Base-by-base conservation (phyloP, 1,284 basidiomycete species). In the Heterobasidion parviporum region DNA sequence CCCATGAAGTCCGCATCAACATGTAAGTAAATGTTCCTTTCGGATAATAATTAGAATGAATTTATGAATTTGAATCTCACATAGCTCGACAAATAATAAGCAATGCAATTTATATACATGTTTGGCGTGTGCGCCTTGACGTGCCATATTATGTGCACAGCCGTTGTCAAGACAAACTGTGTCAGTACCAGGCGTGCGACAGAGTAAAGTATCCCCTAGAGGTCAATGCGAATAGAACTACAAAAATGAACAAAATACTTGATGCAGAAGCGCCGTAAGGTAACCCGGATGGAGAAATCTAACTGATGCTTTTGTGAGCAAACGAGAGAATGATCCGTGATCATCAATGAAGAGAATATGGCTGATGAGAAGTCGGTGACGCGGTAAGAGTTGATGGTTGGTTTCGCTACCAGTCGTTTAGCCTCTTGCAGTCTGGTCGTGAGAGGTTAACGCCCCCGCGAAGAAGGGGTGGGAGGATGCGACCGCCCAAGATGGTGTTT, bases 401-500 rank as follows among this genome's bases (percentile, higher is more conserved):
- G 12, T n/a, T 41, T 33, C 49, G 59, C 62, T 78, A 92, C 89
- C 89, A 92, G 59, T 89, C 85, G 62, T 87, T 74, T 18, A 92
- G 71, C 47, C 74, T 78, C 60, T 79, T 77, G 64, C 82, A 84
- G 12, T 83, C 81, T n/a, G 84, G 82, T 54, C 80, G 73, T 44
- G 75, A 73, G 57, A 94, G 76, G 65, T 92, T 89, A 53, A 90
- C 68, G 1, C 92, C 94, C 10, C 89, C 92, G 6, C 94, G 81
- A 50, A 97, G 76, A 10, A 97, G 77, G 9, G 87, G 82, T 1
- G 92, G 87, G 14, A 97, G 79, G 48, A 98, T 78, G 65, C 86
- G 81, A 3, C 94, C 94, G 12, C 82, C 76, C 56, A 93, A 76
- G 56, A 98, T 85, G 8, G 94, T 98, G 62, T 92, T 86, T 63